Conservation (phyloP, 805 yeast species). For the Yarrowia bubula region DNA sequence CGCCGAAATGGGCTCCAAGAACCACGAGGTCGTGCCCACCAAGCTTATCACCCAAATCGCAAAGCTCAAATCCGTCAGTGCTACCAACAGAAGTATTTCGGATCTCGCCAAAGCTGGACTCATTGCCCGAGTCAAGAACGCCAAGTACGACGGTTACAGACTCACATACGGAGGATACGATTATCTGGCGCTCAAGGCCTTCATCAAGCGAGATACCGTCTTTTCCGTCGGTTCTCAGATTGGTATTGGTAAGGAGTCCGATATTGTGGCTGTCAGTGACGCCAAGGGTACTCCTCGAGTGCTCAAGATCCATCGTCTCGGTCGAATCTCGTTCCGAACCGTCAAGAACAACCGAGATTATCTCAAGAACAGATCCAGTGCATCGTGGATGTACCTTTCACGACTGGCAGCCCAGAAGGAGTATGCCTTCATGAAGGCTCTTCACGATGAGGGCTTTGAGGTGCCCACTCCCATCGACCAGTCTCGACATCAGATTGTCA, state of each 20-base stretch:
- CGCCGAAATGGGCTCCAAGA: constrained; percentile 78
- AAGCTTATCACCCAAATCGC: constrained; percentile 76
- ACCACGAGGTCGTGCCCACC: constrained; percentile 94
- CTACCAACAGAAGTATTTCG: constrained; percentile 73
- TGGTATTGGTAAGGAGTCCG: constrained; percentile 69
- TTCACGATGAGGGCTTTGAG: constrained; percentile 69
- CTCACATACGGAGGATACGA: constrained; percentile 88
- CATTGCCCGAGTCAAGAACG: constrained; percentile 76
- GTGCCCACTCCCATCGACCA: constrained; percentile 90
- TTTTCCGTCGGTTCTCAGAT: constrained; percentile 61
- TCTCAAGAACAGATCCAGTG: constrained; percentile 63
- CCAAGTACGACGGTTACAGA: constrained; percentile 92
- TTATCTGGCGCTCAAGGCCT: constrained; percentile 81
- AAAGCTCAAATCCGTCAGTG: constrained; percentile 69
- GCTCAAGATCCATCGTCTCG: constrained; percentile 86
- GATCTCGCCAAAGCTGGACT: constrained; percentile 85
- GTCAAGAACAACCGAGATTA: constrained; percentile 95
- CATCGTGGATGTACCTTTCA: constrained; percentile 91
- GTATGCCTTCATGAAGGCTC: constrained; percentile 77
- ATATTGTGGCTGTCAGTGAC: constrained; percentile 80
- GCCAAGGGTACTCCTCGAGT: constrained; percentile 48
- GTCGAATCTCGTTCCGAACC: constrained; percentile 88
- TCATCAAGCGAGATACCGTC: constrained; percentile 70
- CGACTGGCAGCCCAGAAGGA: constrained; percentile 90
- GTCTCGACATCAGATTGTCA: constrained; percentile 86